Base-by-base conservation (phyloP, 345 rosid genomes). In the Pistacia atlantica region DNA sequence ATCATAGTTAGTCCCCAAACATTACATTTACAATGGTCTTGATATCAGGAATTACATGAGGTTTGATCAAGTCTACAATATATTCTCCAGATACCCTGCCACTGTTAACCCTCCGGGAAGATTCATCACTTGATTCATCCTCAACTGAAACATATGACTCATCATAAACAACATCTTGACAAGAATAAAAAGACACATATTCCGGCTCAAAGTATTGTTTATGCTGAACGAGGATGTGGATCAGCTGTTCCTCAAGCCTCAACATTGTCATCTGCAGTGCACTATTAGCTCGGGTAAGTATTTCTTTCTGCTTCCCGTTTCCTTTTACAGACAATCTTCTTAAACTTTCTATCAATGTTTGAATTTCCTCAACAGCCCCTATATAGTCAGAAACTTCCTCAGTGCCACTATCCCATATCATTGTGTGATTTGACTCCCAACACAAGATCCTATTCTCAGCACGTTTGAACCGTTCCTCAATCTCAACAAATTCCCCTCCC, bases 161-260 rank as follows among this genome's bases (percentile, higher is more conserved):
- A 0, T 88, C 92, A 55, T 82, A 81, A 42, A 80, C 82, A 51
- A 76, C 61, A 75, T 83, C 88, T 60, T 49, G 73, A 52, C 71
- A 70, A 66, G 91, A 84, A 68, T 77, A 85, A 68, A 76, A 89
- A 9, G 87, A 74, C 65, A 83, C 72, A 67, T 80, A 72, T 25
- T 74, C 80, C 8, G 87, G 88, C 68, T 83, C 84, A 33, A 85
- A 71, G 67, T 16, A 67, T 69, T 69, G 88, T 65, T 80, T 84
- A 80, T 87, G 72, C 71, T 65, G 84, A 74, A 73, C 74, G 60
- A 92, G 87, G 74, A 90, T 82, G 84, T 87, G 92, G 65, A 67
- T 67, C 7, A 95, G 80, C 89, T 91, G 97, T 80, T 84, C 86
- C 80, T 87, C 87, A n/a, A 95, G 94, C 88, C 90, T 88, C 12